Percentiles rank a stretch among this genome's conserved stretches.
Conservation (phyloP, 2,329 filamentous ascomycete genomes). For the Ophidiomyces ophidiicola region DNA sequence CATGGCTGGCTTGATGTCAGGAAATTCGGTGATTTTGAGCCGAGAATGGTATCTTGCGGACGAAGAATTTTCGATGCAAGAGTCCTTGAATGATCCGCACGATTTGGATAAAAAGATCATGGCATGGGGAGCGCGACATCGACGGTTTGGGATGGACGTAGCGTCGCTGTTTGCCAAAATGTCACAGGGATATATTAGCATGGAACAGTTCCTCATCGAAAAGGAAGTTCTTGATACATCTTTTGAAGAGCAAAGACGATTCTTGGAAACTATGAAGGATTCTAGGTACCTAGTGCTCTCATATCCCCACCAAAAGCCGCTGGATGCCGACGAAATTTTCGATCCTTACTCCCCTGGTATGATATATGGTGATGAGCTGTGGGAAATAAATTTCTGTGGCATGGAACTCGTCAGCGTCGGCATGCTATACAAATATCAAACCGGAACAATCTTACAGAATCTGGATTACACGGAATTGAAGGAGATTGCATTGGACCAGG, state of each 20-base stretch:
- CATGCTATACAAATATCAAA: conserved; percentile 69
- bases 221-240: conserved; percentile 43
- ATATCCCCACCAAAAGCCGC: conserved; percentile 44
- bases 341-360: conserved; percentile 57
- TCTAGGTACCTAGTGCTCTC: conserved; percentile 50
- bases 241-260: conserved; percentile 32
- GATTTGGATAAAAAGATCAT: conserved; percentile 56
- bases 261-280: conserved; percentile 53
- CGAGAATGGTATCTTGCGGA: conserved; percentile 65
- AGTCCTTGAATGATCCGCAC: conserved; percentile 47
- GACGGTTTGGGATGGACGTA: conserved; percentile 68
- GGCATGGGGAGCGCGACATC: conserved; percentile 51
- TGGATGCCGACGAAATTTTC: conserved; percentile 54
- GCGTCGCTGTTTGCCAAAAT: conserved; percentile 62
- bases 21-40: conserved; percentile 59
- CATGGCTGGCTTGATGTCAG: conserved; percentile 70
- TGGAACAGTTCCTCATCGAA: conserved; percentile 53
- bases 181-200: conserved; percentile 50
- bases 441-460: conserved; percentile 45
- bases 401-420: conserved; percentile 69
- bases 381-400: conserved; percentile 59
- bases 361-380: conserved; percentile 60
- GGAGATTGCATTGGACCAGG: conserved; percentile 54
- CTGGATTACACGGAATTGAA: conserved; percentile 43
- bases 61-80: conserved; percentile 50